Evolutionary conservation across 2,329 filamentous ascomycete genomes (phyloP).

Genomic region (Trichothecium roseum): DNA sequence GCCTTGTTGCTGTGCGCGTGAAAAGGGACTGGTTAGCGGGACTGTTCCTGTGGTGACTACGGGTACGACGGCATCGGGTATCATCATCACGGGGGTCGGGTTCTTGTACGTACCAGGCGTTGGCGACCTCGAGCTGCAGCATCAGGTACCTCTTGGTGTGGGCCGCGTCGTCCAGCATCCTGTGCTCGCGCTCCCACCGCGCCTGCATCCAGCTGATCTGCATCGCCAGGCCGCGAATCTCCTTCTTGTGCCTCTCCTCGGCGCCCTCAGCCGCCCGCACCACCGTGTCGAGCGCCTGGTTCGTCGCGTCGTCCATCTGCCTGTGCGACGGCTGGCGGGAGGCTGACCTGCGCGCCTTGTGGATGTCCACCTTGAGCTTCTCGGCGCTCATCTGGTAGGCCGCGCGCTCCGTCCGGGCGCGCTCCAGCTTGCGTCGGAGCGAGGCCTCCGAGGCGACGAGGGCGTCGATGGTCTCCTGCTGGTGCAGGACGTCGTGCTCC

Average conservation of each 20-base stretch:
- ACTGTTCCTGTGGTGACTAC: constrained; percentile 4
- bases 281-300: constrained; percentile 46
- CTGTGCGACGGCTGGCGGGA: constrained; percentile 4
- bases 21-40: no score
- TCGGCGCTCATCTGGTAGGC: constrained; percentile 42
- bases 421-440: constrained; percentile 57
- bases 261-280: constrained; percentile 49
- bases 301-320: constrained; percentile 23
- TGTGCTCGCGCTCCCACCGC: constrained; percentile 68
- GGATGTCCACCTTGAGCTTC: constrained; percentile 42
- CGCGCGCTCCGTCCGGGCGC: constrained; percentile 55
- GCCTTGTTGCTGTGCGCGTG: constrained; percentile 68
- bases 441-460: constrained; percentile 46
- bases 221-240: constrained; percentile 72
- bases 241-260: constrained; percentile 60
- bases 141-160: constrained; percentile 81
- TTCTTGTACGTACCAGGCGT: constrained; percentile 68
- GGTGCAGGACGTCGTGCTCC: constrained; percentile 61
- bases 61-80: no score
- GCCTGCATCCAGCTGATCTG: constrained; percentile 89
- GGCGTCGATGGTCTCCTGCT: constrained; percentile 53
- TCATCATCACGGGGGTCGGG: no score
- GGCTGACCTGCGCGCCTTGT: constrained; percentile 22
- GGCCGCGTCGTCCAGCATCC: constrained; percentile 67
- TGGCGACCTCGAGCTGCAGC: constrained; percentile 70